Conservation (phyloP, 495 filamentous ascomycete species). For the Articulospora tetracladia region DNA sequence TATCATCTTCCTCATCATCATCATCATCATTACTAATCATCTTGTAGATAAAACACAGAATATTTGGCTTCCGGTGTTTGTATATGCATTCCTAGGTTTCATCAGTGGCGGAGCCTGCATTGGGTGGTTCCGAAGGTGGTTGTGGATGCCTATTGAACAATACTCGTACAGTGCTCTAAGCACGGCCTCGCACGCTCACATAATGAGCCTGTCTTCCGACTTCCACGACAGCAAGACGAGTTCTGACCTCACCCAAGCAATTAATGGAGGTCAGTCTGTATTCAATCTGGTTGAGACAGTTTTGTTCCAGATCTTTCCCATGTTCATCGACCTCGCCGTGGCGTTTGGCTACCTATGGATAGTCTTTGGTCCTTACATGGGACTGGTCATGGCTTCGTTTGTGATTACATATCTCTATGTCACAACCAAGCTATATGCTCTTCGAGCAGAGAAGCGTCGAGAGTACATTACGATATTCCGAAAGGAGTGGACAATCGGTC, state of each 20-base stretch:
- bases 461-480: conserved; percentile 24
- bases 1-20: neutral
- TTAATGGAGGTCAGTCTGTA: conserved; percentile 61
- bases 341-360: conserved; percentile 66
- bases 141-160: conserved; percentile 66
- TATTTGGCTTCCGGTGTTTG: conserved; percentile 46
- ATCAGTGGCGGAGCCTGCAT: conserved; percentile 54
- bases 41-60: conserved; percentile 17
- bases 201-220: conserved; percentile 75
- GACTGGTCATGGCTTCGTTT: conserved; percentile 61
- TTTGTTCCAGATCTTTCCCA: conserved; percentile 63
- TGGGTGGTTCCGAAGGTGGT: conserved; percentile 47
- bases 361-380: conserved; percentile 71
- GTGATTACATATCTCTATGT: conserved; percentile 60
- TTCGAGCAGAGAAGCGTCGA: conserved; percentile 37
- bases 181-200: conserved; percentile 65
- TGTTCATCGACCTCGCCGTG: conserved; percentile 66
- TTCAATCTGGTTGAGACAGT: conserved; percentile 61
- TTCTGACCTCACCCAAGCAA: conserved; percentile 64
- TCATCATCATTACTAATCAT: neutral
- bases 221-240: conserved; percentile 74
- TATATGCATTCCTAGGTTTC: conserved; percentile 52
- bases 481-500: conserved; percentile 26
- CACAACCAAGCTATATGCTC: conserved; percentile 46
- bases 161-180: conserved; percentile 58